phyloP scores from a whole-genome alignment of 768 basidiomycete genomes.

The Russula griseocarnosa region DNA sequence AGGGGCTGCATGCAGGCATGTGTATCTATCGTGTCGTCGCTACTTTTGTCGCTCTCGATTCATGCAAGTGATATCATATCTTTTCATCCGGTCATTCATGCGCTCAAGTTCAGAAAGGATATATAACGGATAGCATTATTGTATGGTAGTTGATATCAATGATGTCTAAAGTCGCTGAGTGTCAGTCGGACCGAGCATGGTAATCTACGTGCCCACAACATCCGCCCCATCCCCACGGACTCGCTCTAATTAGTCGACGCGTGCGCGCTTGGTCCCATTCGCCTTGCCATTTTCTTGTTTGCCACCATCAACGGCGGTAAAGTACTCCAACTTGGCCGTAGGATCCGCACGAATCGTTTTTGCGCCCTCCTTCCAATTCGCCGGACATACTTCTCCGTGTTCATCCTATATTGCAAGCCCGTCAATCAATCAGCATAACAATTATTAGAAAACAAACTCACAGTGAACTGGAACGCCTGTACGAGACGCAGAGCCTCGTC shows the following conservation, averaged over 20 bases:
- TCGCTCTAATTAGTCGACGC: conserved; percentile 40
- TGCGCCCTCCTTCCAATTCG: conserved; percentile 78
- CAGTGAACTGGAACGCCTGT: conserved; percentile 90
- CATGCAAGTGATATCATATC: too few species aligned
- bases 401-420: conserved; percentile 63
- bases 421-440: too few species aligned
- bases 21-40: not conserved
- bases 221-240: too few species aligned
- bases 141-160: not conserved
- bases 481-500: conserved; percentile 88
- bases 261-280: conserved; percentile 57
- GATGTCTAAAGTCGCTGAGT: not conserved
- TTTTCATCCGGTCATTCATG: not conserved
- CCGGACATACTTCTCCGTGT: conserved; percentile 91
- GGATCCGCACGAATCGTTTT: conserved; percentile 84
- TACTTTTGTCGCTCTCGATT: too few species aligned
- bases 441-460: conserved; percentile 36
- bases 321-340: conserved; percentile 69
- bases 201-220: conserved; percentile 9
- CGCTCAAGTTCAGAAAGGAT: not conserved
- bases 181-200: too few species aligned
- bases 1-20: not conserved
- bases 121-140: not conserved
- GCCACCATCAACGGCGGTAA: conserved; percentile 38
- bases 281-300: conserved; percentile 33